These are phyloP conservation scores for Claviceps monticola DNA, from an alignment of 2,329 filamentous ascomycete genomes.

Conservation along the genomic window DNA sequence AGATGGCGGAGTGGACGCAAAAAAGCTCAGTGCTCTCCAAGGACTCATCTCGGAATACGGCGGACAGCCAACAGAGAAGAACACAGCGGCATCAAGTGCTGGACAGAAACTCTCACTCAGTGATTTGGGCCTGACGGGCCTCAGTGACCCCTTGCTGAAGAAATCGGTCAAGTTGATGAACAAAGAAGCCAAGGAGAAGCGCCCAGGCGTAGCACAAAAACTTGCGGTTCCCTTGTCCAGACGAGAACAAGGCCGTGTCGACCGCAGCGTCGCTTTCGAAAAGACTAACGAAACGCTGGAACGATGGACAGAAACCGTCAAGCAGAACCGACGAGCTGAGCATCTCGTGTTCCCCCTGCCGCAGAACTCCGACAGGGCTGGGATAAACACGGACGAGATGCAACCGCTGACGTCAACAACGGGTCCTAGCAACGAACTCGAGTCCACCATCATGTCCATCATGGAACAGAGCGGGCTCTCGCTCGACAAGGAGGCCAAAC, in stretches of 20 bases:
- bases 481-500: constrained; percentile 29
- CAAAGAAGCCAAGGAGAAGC: constrained; percentile 41
- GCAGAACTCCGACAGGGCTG: constrained; percentile 50
- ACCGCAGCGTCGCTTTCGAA: constrained; percentile 70
- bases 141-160: constrained; percentile 62
- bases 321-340: constrained; percentile 82
- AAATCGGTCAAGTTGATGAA: constrained; percentile 65
- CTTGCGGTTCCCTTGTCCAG: constrained; percentile 72
- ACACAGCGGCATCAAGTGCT: constrained; percentile 26
- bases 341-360: constrained; percentile 78
- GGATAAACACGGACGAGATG: constrained; percentile 48
- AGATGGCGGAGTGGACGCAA: constrained; percentile 31
- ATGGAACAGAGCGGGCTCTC: constrained; percentile 76
- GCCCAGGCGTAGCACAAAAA: constrained; percentile 42
- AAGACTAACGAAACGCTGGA: constrained; percentile 85
- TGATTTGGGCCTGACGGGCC: constrained; percentile 57
- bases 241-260: constrained; percentile 72
- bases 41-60: constrained; percentile 56
- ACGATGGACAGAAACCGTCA: constrained; percentile 90
- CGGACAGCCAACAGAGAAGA: constrained; percentile 45
- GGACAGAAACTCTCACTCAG: constrained; percentile 59
- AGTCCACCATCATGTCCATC: constrained; percentile 74
- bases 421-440: constrained; percentile 63
- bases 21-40: constrained; percentile 51
- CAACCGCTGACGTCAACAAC: constrained; percentile 48